Conservation (phyloP, 768 basidiomycete species). For the Coprinellus aureogranulatus region DNA sequence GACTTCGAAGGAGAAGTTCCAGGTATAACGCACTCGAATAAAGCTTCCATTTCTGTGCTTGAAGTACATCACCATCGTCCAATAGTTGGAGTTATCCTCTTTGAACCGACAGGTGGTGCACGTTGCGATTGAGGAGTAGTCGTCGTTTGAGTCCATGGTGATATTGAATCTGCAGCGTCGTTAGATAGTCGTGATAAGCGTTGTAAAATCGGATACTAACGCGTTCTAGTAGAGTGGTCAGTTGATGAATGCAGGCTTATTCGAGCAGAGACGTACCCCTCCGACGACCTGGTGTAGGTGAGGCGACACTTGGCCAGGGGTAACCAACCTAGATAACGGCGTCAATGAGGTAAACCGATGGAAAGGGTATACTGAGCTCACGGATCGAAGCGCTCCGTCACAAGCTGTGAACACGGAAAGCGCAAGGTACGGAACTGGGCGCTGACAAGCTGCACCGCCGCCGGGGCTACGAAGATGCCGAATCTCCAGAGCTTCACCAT, state of each 20-base stretch:
- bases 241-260: neutral
- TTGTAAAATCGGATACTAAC: neutral
- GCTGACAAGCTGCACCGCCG: no score
- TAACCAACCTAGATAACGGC: neutral
- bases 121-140: neutral
- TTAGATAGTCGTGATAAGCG: neutral
- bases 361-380: neutral
- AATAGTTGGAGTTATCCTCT: slow-evolving; percentile 7
- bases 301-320: neutral
- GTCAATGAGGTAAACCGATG: neutral
- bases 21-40: neutral
- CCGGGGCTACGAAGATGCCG: no score
- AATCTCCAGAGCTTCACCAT: no score
- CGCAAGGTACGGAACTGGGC: neutral
- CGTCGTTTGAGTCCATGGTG: neutral
- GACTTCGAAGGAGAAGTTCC: no score
- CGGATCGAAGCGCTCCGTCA: neutral
- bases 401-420: neutral
- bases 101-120: slow-evolving; percentile 6
- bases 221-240: neutral
- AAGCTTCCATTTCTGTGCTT: slow-evolving; percentile 1
- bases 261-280: neutral
- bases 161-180: neutral
- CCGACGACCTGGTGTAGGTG: slow-evolving; percentile 7
- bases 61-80: slow-evolving; percentile 7